Percentiles rank a stretch among this genome's conserved stretches.
Evolutionary conservation across 371 early-diverging fungal genomes (phyloP).

Genomic region (Dichotomocladium elegans): DNA sequence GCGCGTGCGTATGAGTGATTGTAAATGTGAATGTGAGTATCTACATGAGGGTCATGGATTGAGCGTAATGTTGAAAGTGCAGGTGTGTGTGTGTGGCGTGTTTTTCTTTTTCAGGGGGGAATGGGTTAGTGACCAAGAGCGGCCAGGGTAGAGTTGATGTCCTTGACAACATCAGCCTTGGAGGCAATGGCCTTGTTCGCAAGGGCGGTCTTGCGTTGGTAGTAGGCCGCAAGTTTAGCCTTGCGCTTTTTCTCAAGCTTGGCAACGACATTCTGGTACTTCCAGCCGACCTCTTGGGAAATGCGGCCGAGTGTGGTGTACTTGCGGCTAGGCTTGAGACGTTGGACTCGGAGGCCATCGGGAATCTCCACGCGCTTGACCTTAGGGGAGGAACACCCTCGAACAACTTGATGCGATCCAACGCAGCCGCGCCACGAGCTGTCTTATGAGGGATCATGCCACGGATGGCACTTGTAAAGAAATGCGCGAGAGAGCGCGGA

Average conservation of each 20-base stretch:
- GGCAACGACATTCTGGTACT: slow-evolving; percentile 93
- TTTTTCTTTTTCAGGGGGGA: neutral
- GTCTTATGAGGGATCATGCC: slow-evolving; percentile 99
- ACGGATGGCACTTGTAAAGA: slow-evolving; percentile 95
- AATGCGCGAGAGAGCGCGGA: slow-evolving; percentile 97
- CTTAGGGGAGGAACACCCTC: slow-evolving; percentile 98
- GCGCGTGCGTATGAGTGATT: neutral
- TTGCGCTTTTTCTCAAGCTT: slow-evolving; percentile 96
- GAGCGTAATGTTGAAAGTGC: neutral
- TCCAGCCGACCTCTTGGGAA: slow-evolving; percentile 98
- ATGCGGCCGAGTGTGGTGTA: slow-evolving; percentile 92
- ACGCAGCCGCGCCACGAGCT: slow-evolving; percentile 94
- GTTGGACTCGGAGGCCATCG: slow-evolving; percentile 93
- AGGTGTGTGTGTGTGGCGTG: neutral
- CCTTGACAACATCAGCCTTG: slow-evolving; percentile 42
- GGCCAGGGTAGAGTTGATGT: slow-evolving; percentile 33
- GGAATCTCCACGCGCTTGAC: slow-evolving; percentile 96
- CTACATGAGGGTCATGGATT: too few species aligned
- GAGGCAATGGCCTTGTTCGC: slow-evolving; percentile 37
- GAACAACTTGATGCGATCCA: slow-evolving; percentile 95
- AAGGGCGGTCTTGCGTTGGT: slow-evolving; percentile 73
- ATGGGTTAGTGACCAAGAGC: slow-evolving; percentile 33
- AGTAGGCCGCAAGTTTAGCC: slow-evolving; percentile 86
- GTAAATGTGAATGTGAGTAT: too few species aligned
- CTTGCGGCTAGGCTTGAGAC: slow-evolving; percentile 95